These are phyloP conservation scores for Ogataea corticis DNA, from an alignment of 805 yeast species.

Conservation along the genomic window DNA sequence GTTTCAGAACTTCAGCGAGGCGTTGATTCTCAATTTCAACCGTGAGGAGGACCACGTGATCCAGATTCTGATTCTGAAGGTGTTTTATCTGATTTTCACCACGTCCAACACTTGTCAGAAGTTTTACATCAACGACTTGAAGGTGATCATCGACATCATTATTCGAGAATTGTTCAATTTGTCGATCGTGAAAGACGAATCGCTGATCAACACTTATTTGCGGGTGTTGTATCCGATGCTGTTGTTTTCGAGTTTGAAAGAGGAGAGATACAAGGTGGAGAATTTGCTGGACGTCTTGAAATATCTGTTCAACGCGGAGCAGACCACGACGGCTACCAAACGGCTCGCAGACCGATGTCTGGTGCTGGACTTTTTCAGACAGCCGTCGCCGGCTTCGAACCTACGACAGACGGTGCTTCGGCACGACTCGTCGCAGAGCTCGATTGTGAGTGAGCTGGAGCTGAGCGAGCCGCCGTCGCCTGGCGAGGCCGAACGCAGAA, in stretches of 20 bases:
- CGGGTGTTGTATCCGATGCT: conserved; percentile 74
- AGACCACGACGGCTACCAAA: conserved; percentile 39
- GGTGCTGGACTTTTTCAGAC: conserved; percentile 21
- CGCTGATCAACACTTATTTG: conserved; percentile 66
- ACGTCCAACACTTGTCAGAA: conserved; percentile 62
- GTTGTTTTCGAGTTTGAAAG: conserved; percentile 59
- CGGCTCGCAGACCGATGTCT: conserved; percentile 42
- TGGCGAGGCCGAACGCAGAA: conserved; percentile 8
- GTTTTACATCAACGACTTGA: conserved; percentile 80
- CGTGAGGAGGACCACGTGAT: conserved; percentile 70
- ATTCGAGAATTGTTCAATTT: conserved; percentile 76
- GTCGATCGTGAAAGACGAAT: conserved; percentile 53
- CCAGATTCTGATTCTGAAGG: conserved; percentile 76
- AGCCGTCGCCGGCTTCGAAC: background rate
- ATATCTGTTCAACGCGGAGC: conserved; percentile 44
- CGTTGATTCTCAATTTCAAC: conserved; percentile 73
- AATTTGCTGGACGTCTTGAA: conserved; percentile 53
- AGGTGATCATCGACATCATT: conserved; percentile 80
- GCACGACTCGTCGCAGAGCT: conserved; percentile 17
- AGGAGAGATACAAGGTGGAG: conserved; percentile 56
- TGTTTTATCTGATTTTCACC: conserved; percentile 72
- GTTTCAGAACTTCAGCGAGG: conserved; percentile 61
- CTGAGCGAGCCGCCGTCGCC: conserved; percentile 13
- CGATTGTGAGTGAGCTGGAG: conserved; percentile 19
- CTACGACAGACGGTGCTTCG: conserved; percentile 6